Base-by-base conservation (phyloP, 2,329 filamentous ascomycete genomes). In the Cercospora zeae-maydis region DNA sequence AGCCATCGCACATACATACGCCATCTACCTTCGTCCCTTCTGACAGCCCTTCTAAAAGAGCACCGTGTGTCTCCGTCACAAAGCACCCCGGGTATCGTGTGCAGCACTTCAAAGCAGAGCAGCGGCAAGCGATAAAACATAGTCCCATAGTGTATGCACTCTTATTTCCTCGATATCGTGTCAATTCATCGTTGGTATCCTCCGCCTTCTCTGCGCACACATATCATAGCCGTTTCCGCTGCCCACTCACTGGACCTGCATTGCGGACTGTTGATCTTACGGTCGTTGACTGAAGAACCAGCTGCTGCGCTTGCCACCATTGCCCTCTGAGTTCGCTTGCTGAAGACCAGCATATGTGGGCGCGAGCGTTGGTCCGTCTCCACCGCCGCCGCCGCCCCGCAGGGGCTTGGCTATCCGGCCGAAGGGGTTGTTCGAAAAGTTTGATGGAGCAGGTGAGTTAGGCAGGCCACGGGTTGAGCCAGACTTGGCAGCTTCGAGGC, bases 401-500 rank as follows among this genome's bases (percentile, higher is more conserved):
- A 88, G 79, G 16, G 86, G 86, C 74, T 88, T 88, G 47, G 86
- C 86, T 70, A 88, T 88, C 64, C 86, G 77, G 59, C 82, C 82
- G 68, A 87, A 96, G 78, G 84, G 91, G 77, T 96, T 93, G 72
- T 86, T 86, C 55, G 84, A 86, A 34, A 78, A 79, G 55, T 74
- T 75, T 65, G 64, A 57, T 3, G 66, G 65, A 78, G 65, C 78
- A 60, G 65, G 69, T 6, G 85, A 82, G 53, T 87, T 85, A 69
- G 86, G 86, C 60, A 97, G 86, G 59, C 91, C 92, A 68, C 92
- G 89, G 10, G 93, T 96, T 68, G 90, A 95, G 72, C 93, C 92
- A 54, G 88, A 86, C 80, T 98, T 99, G 76, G 93, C 95, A 58
- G 92, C 90, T 79, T 99, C 95, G 69, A 99, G 88, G 66, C 95